These are phyloP conservation scores for Penicillium sp. DNA, from an alignment of 2,329 filamentous ascomycete genomes.

Conservation along the genomic window DNA sequence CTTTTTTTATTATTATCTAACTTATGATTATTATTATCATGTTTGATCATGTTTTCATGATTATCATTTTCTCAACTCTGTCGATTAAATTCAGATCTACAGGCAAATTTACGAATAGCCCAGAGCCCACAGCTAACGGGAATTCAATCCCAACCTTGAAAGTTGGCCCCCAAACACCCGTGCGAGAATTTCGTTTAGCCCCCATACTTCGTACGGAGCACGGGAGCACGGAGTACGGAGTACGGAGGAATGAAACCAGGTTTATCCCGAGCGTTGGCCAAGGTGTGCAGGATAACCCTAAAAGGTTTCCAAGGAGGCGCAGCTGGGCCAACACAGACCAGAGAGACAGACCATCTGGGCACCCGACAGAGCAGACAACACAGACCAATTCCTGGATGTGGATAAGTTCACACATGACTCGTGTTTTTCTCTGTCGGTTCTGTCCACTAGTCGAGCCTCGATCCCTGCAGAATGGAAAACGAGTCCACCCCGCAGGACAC, in stretches of 20 bases:
- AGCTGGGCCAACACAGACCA: background rate
- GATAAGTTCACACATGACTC: background rate
- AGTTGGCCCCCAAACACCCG: slow-evolving; percentile 8
- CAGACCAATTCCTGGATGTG: background rate
- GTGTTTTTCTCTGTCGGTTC: background rate
- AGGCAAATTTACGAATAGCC: background rate
- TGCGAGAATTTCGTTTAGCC: slow-evolving; percentile 7
- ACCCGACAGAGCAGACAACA: no score
- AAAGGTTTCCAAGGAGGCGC: background rate
- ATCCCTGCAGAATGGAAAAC: background rate
- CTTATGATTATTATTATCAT: background rate
- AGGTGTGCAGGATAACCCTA: background rate
- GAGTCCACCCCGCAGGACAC: background rate
- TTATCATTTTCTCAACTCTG: background rate
- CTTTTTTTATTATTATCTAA: background rate
- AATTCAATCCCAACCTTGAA: no score
- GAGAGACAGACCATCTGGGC: no score
- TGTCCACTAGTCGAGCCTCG: background rate
- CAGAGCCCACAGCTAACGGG: no score
- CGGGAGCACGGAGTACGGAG: no score
- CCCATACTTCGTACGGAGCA: background rate
- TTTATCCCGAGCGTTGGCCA: background rate
- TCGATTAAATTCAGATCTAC: slow-evolving; percentile 1
- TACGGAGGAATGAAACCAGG: background rate
- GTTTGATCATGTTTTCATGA: background rate